Evolutionary conservation across 2,329 filamentous ascomycete species (phyloP).

Genomic region (Penicillium sp.): DNA sequence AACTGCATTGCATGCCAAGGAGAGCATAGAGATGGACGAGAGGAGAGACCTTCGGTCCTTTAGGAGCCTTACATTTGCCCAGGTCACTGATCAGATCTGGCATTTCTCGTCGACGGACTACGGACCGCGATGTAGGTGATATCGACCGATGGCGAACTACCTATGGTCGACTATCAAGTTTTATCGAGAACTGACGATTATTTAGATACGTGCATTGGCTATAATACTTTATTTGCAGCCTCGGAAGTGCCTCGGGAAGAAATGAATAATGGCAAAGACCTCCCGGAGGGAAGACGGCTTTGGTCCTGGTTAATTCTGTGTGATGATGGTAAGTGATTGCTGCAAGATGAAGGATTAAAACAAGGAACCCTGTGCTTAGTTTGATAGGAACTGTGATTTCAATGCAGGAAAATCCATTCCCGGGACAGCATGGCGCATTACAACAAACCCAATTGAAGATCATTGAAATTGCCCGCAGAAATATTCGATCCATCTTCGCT

Average conservation of each 20-base stretch:
- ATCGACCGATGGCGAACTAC: no score
- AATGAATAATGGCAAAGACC: slow-evolving; percentile 34
- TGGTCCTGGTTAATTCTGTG: slow-evolving; percentile 76
- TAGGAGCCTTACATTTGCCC: slow-evolving; percentile 55
- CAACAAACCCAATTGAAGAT: slow-evolving; percentile 32
- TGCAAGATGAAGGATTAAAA: neutral
- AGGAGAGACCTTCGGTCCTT: slow-evolving; percentile 30
- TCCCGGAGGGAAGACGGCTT: slow-evolving; percentile 57
- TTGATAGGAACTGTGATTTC: slow-evolving; percentile 67
- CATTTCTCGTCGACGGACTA: slow-evolving; percentile 76
- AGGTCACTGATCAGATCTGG: slow-evolving; percentile 71
- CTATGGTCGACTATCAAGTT: no score
- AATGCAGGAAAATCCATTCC: slow-evolving; percentile 65
- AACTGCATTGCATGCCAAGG: slow-evolving; percentile 31
- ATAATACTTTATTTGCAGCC: slow-evolving; percentile 60
- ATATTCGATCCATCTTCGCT: slow-evolving; percentile 64
- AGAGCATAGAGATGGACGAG: slow-evolving; percentile 25
- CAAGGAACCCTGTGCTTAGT: neutral
- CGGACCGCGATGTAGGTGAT: slow-evolving; percentile 62
- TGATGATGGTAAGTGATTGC: slow-evolving; percentile 58
- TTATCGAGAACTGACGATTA: slow-evolving; percentile 25
- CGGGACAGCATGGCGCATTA: slow-evolving; percentile 45
- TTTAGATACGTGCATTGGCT: slow-evolving; percentile 70
- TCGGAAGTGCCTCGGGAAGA: slow-evolving; percentile 46
- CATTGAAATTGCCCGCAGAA: slow-evolving; percentile 54